These are phyloP conservation scores for Smallanthus sonchifolius DNA, from an alignment of 129 eudicot genomes.

Conservation along the genomic window DNA sequence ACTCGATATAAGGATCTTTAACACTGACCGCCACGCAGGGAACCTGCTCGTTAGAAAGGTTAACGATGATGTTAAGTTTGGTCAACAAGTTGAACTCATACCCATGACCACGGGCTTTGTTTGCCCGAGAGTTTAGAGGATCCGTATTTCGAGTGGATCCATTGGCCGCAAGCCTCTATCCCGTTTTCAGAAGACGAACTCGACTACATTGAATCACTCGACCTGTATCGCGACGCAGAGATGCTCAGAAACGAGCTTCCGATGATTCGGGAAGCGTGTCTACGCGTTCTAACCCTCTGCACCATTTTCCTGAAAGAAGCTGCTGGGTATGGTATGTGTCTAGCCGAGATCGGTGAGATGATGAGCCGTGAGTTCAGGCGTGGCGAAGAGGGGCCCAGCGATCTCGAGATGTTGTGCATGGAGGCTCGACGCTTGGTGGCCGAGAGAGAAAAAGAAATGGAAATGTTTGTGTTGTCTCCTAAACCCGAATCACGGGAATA, in stretches of 20 bases:
- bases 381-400: conserved; percentile 96
- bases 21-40: conserved; percentile 93
- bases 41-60: conserved; percentile 74
- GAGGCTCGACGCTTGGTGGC: conserved; percentile 71
- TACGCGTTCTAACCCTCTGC: conserved; percentile 68
- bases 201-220: conserved; percentile 66
- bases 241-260: conserved; percentile 79
- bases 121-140: conserved; percentile 90
- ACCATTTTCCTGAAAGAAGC: conserved; percentile 86
- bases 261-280: conserved; percentile 87
- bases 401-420: conserved; percentile 77
- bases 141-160: conserved; percentile 97
- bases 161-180: conserved; percentile 97
- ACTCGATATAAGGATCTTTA: conserved; percentile 77
- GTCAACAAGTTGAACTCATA: conserved; percentile 68
- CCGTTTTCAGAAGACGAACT: conserved; percentile 95
- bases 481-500: conserved; percentile 40
- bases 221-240: conserved; percentile 58
- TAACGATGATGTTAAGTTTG: conserved; percentile 54
- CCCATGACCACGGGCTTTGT: conserved; percentile 97
- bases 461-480: conserved; percentile 37
- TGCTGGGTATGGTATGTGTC: conserved; percentile 66
- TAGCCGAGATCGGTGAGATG: conserved; percentile 96
- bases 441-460: conserved; percentile 36
- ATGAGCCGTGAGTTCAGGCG: conserved; percentile 83